Percentiles rank a stretch among this genome's conserved stretches.
Evolutionary conservation across 257 asterid genomes (phyloP).

Genomic region (Primulina huaijiensis): DNA sequence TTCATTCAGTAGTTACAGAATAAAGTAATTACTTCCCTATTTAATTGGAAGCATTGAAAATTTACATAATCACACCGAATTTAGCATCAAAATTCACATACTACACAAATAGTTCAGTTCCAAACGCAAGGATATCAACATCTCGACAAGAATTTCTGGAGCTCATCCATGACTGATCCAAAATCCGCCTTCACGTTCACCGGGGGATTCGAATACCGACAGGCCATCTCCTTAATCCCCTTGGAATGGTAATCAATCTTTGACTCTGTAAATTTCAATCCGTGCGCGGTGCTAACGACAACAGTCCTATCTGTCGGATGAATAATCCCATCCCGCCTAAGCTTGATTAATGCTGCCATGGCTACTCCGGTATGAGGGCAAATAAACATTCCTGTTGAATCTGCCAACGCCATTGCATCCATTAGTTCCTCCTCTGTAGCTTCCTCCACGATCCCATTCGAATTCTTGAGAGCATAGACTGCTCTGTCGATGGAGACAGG

Average conservation of each 20-base stretch:
- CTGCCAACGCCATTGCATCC: conserved; percentile 60
- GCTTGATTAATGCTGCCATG: conserved; percentile 46
- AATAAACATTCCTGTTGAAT: conserved; percentile 59
- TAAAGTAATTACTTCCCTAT: neutral
- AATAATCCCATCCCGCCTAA: conserved; percentile 41
- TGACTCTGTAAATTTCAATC: conserved; percentile 53
- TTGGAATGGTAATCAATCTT: conserved; percentile 53
- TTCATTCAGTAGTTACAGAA: neutral
- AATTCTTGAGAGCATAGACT: conserved; percentile 41
- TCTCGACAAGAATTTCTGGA: conserved; percentile 29
- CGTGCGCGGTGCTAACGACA: conserved; percentile 66
- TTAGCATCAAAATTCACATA: neutral
- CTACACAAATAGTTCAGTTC: neutral
- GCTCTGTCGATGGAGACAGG: conserved; percentile 59
- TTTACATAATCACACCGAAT: neutral
- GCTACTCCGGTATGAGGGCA: conserved; percentile 67
- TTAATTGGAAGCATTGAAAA: neutral
- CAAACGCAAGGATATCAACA: neutral
- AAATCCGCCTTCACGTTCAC: conserved; percentile 45
- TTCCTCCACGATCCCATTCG: conserved; percentile 50
- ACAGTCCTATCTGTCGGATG: conserved; percentile 44
- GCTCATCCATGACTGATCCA: conserved; percentile 50
- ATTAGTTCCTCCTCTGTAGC: conserved; percentile 63
- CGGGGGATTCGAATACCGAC: conserved; percentile 43
- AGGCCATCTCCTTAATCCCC: conserved; percentile 38